Percentiles rank a stretch among this genome's conserved stretches.
Conservation (phyloP, 2,329 filamentous ascomycete genomes). For the Phaeosphaeriaceae sp. region DNA sequence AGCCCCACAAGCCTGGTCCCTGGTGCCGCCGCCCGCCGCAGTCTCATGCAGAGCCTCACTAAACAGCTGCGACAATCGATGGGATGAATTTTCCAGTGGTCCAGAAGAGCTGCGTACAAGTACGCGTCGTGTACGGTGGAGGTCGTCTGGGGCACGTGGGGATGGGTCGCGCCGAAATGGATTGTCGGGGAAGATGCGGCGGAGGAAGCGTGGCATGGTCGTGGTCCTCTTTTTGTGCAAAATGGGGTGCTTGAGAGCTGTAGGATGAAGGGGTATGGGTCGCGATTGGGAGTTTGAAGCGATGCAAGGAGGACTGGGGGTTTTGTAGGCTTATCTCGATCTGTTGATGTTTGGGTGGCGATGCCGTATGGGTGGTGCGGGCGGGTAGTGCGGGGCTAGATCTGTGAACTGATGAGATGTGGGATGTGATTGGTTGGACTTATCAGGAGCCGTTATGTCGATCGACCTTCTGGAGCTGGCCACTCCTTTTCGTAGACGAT, state of each 20-base stretch:
- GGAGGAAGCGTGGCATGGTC: conserved; percentile 28
- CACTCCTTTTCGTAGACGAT: not conserved
- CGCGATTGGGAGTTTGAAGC: not conserved
- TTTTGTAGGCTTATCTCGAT: conserved; percentile 10
- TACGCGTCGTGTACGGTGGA: conserved; percentile 31
- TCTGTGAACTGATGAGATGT: not conserved
- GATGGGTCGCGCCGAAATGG: conserved; percentile 23
- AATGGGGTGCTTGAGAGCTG: too few relatives aligned
- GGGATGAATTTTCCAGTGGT: conserved; percentile 13
- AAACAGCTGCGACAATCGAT: conserved; percentile 2
- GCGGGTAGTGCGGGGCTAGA: conserved; percentile 15
- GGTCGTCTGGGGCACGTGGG: conserved; percentile 13
- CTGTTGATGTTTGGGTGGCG: conserved; percentile 16
- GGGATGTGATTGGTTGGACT: conserved; percentile 10
- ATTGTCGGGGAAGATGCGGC: conserved; percentile 29
- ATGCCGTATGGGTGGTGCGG: conserved; percentile 2
- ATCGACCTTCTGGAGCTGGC: not conserved
- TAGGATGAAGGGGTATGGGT: not conserved
- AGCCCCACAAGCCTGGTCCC: conserved; percentile 4
- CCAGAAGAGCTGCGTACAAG: conserved; percentile 19
- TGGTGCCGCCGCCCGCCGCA: not conserved
- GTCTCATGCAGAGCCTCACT: not conserved
- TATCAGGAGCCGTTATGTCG: conserved; percentile 1
- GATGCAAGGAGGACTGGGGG: conserved; percentile 4
- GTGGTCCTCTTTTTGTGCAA: too few relatives aligned